Evolutionary conservation across 306 rosid species (phyloP).

Genomic region (Purshia tridentata): DNA sequence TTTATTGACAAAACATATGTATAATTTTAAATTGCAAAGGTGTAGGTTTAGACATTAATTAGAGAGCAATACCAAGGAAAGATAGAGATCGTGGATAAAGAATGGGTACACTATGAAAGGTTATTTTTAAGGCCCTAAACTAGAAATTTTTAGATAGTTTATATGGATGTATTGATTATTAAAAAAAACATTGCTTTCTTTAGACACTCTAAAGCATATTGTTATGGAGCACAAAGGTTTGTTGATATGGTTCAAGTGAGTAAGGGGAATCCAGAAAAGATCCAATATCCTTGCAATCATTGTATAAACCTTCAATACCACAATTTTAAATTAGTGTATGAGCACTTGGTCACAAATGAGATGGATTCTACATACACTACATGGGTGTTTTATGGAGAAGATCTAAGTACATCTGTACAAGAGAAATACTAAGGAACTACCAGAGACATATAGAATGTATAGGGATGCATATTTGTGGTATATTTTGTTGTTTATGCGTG

Average conservation of each 20-base stretch:
- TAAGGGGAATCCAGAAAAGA: neutral
- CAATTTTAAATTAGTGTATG: neutral
- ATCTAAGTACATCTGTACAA: neutral
- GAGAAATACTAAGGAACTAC: neutral
- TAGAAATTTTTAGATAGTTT: too few relatives aligned
- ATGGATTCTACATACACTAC: neutral
- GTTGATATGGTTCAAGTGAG: neutral
- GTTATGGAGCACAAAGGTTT: neutral
- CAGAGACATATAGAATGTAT: neutral
- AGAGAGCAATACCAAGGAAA: too few relatives aligned
- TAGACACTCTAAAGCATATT: neutral
- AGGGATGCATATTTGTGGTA: too few relatives aligned
- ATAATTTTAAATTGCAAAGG: too few relatives aligned
- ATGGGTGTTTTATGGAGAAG: neutral
- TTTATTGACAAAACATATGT: too few relatives aligned
- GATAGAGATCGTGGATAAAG: too few relatives aligned
- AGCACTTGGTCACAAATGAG: neutral
- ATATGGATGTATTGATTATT: too few relatives aligned
- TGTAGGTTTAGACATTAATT: too few relatives aligned
- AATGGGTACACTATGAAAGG: too few relatives aligned
- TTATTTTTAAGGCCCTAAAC: too few relatives aligned
- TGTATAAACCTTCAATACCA: neutral
- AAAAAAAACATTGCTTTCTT: neutral
- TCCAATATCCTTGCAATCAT: neutral
- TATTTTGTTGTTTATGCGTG: too few relatives aligned